Evolutionary conservation across 441 rosid species (phyloP).

Genomic region (Metrosideros polymorpha): DNA sequence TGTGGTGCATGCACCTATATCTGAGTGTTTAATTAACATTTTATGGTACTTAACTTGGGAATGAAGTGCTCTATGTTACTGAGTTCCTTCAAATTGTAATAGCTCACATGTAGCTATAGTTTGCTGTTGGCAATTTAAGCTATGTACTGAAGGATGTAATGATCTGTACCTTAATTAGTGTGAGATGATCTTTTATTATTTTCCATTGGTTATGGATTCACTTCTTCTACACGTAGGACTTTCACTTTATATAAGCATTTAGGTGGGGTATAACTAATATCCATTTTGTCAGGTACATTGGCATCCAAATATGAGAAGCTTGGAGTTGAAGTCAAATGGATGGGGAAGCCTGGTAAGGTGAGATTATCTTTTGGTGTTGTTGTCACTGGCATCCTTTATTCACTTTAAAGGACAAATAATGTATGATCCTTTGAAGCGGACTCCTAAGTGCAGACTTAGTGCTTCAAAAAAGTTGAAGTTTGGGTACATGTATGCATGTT

Average conservation of each 20-base stretch:
- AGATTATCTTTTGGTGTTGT: not conserved
- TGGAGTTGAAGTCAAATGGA: conserved; percentile 93
- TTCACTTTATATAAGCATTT: not conserved
- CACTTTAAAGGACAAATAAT: not conserved
- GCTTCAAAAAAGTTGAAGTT: not conserved
- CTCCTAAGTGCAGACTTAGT: not conserved
- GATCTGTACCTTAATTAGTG: not conserved
- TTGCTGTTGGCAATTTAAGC: not conserved
- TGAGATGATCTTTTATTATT: not conserved
- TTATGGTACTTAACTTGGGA: not conserved
- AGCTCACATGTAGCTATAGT: not conserved
- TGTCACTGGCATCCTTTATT: not conserved
- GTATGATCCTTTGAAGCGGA: not conserved
- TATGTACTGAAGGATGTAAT: not conserved
- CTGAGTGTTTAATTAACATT: not conserved
- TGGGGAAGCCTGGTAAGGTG: conserved; percentile 93
- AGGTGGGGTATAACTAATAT: not conserved
- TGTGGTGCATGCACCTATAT: not conserved
- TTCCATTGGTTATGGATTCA: not conserved
- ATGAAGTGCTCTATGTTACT: not conserved
- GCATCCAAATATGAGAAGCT: conserved; percentile 79
- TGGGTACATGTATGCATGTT: not conserved
- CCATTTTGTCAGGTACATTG: conserved; percentile 40
- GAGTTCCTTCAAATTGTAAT: not conserved
- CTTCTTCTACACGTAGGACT: not conserved